Base-by-base conservation (phyloP, 2,329 filamentous ascomycete species). In the Tolypocladium endophyticum region DNA sequence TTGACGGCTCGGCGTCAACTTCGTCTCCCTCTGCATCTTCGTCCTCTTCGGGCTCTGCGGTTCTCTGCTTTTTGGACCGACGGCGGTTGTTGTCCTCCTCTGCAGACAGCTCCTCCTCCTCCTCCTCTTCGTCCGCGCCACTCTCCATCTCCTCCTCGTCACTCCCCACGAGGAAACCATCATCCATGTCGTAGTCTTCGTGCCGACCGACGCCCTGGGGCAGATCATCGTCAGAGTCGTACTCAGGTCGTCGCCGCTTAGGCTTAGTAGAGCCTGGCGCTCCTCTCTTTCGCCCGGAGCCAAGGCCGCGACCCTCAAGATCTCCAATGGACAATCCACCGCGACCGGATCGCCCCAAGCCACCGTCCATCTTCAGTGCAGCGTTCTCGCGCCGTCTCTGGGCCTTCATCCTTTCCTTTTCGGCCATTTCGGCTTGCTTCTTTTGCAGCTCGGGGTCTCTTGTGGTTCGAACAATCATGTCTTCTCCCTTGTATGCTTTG, bases 171-270 rank as follows among this genome's bases (percentile, higher is more conserved):
- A 93, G 82, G 70, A 93, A 93, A 60, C 87, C 89, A 68, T 93
- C 89, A 39, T 88, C 88, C 69, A 87, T 81, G 63, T 92, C 89
- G 69, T 93, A 93, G 64, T 90, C 87, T 64, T 92, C 87, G 61
- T 87, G 81, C 58, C 83, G 82, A 38, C 81, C 80, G 54, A 77
- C 77, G 38, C 84, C 83, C 43, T 82, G 80, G 20, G 84, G 83
- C 41, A 86, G 78, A 61, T 89, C 88, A 65, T 90, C 88, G 66
- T 92, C 89, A 11, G 90, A 90, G 67, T 92, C 88, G 62, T 90
- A 89, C 65, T 89, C 88, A 61, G 80, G 77, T 45, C 80, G 78
- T 38, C 79, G 78, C 67, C 79, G 77, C 73, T 82, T 84, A 54
- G 76, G 73, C 63, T 81, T 81, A 36, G 75, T 72, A 16, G 74